Conservation (phyloP, 371 early-diverging fungal species). For the Smittium culicis region DNA sequence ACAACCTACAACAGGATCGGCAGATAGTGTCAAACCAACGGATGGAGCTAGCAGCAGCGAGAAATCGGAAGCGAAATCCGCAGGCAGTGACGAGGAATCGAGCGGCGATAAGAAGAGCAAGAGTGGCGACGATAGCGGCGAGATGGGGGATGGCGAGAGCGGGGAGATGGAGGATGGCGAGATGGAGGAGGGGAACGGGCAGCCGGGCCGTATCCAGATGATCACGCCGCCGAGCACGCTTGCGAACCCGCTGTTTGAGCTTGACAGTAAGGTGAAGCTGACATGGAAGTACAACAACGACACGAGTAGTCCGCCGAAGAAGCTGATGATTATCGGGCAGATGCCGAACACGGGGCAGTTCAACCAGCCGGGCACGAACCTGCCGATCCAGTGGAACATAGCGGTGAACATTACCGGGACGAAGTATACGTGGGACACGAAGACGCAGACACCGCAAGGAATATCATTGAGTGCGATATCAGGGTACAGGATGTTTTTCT, state of each 20-base stretch:
- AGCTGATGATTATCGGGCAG: conserved; percentile 32
- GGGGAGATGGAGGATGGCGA: conserved; percentile 21
- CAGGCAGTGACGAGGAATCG: conserved; percentile 4
- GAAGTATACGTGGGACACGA: conserved; percentile 29
- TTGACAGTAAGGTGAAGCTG: conserved; percentile 27
- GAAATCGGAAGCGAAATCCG: neutral
- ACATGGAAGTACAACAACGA: conserved; percentile 31
- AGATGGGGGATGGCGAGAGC: conserved; percentile 9
- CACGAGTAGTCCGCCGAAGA: conserved; percentile 25
- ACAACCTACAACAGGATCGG: too few species aligned
- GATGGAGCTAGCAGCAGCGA: neutral
- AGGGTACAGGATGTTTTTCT: conserved; percentile 30
- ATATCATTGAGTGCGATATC: conserved; percentile 25
- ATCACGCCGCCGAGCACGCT: conserved; percentile 29
- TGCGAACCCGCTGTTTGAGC: conserved; percentile 30
- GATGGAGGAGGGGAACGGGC: conserved; percentile 14
- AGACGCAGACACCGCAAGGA: conserved; percentile 31
- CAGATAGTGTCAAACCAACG: too few species aligned
- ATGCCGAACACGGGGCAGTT: conserved; percentile 24
- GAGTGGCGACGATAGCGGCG: conserved; percentile 7
- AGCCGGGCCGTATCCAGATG: conserved; percentile 30
- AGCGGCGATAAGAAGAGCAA: conserved; percentile 9
- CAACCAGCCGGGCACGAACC: conserved; percentile 19
- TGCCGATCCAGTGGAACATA: conserved; percentile 27
- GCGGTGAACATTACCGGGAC: conserved; percentile 28